Conservation (phyloP, 23 red algal species). For the Rhodosorus marinus region DNA sequence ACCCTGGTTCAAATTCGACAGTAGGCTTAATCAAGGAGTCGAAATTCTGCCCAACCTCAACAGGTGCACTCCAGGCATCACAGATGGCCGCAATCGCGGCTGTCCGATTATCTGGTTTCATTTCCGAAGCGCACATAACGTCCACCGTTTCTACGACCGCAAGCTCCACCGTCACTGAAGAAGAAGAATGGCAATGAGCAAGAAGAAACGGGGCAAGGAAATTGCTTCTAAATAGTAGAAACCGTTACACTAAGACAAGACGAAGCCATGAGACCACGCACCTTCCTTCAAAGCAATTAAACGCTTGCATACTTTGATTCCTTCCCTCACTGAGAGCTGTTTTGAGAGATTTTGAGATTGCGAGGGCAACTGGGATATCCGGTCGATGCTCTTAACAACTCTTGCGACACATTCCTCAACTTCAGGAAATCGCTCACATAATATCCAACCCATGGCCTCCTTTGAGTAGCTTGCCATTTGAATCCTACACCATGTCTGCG, state of each 20-base stretch:
- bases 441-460: slow-evolving; percentile 9
- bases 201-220: slow-evolving; percentile 8
- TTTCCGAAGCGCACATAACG: too few species aligned
- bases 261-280: not conserved
- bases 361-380: not conserved
- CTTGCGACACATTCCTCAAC: slow-evolving; percentile 19
- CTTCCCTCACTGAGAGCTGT: slow-evolving; percentile 15
- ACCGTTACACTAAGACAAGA: slow-evolving; percentile 17
- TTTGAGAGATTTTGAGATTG: not conserved
- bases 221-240: slow-evolving; percentile 28
- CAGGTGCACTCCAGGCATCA: not conserved
- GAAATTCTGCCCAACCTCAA: not conserved
- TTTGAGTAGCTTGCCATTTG: slow-evolving; percentile 7
- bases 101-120: too few species aligned
- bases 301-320: slow-evolving; percentile 30
- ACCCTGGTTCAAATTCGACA: not conserved
- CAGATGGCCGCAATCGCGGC: not conserved
- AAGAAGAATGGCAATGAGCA: too few species aligned
- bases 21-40: not conserved
- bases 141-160: too few species aligned
- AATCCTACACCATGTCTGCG: slow-evolving; percentile 16
- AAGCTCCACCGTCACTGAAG: too few species aligned
- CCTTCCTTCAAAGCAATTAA: not conserved
- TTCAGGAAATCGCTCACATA: slow-evolving; percentile 12
- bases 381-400: slow-evolving; percentile 12